Conservation (phyloP, 2,329 filamentous ascomycete genomes). For the Dactylellina cionopaga region DNA sequence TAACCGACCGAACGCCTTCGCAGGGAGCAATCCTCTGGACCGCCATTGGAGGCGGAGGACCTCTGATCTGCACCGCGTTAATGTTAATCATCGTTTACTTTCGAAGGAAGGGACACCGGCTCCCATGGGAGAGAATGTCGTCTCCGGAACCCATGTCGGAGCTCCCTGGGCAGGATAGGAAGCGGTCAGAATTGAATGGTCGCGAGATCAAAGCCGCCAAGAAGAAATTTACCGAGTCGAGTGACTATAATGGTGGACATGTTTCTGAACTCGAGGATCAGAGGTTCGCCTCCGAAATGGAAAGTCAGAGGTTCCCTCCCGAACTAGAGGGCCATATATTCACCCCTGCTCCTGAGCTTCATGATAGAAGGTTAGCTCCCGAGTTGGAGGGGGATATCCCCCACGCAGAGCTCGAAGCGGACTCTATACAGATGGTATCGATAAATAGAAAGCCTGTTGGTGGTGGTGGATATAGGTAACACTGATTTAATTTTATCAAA, state of each 20-base stretch:
- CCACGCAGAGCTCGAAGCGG: slow-evolving; percentile 12
- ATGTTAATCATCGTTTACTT: not conserved
- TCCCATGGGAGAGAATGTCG: not conserved
- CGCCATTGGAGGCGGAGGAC: not conserved
- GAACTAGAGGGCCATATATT: not conserved
- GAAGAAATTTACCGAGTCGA: too few relatives aligned
- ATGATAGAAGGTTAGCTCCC: not conserved
- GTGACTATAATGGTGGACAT: too few relatives aligned
- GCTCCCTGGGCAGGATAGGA: too few relatives aligned
- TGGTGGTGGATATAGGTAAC: too few relatives aligned
- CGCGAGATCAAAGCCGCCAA: too few relatives aligned
- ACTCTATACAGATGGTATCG: not conserved
- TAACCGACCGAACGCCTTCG: too few relatives aligned
- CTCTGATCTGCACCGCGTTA: not conserved
- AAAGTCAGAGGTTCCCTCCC: not conserved
- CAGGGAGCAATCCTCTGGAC: not conserved
- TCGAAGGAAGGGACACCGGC: slow-evolving; percentile 5
- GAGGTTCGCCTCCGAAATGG: too few relatives aligned
- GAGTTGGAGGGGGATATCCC: slow-evolving; percentile 19
- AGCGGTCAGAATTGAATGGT: too few relatives aligned
- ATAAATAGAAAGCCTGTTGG: not conserved
- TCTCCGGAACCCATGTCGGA: too few relatives aligned
- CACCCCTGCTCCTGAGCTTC: not conserved
- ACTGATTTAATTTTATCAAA: too few relatives aligned
- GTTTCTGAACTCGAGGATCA: too few relatives aligned